Conservation (phyloP, 495 filamentous ascomycete species). For the Tetracladium marchalianum region DNA sequence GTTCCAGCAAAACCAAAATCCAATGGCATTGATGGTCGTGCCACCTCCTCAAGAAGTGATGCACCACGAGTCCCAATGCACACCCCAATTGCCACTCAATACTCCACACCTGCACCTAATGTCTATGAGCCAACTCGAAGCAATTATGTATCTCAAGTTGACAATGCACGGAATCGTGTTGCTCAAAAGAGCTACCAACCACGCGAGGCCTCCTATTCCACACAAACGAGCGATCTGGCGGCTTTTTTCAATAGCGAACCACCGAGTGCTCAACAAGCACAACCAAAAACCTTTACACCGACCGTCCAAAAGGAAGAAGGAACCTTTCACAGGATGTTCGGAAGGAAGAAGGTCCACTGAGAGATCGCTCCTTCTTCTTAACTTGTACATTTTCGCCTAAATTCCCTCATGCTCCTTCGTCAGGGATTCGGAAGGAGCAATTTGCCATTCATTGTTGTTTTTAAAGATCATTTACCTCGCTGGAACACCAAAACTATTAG, state of each 20-base stretch:
- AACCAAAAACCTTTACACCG: constrained; percentile 16
- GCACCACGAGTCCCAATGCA: constrained; percentile 8
- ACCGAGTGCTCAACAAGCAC: constrained; percentile 27
- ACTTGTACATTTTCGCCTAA: too few relatives aligned
- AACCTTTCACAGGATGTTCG: constrained; percentile 18
- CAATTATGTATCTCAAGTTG: constrained; percentile 22
- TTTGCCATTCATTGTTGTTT: too few relatives aligned
- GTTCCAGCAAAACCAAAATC: constrained; percentile 4
- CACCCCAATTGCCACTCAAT: constrained; percentile 19
- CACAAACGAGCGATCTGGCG: constrained; percentile 57
- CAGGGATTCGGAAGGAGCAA: too few relatives aligned
- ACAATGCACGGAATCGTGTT: constrained; percentile 23
- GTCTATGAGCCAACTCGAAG: constrained; percentile 20
- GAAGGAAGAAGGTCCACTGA: constrained; percentile 17
- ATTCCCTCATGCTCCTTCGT: too few relatives aligned
- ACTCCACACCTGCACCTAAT: constrained; percentile 8
- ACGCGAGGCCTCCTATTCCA: constrained; percentile 32
- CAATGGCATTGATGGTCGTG: neutral
- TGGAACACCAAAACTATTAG: too few relatives aligned
- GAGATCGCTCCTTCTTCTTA: too few relatives aligned
- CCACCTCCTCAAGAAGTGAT: neutral
- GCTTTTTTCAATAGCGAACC: constrained; percentile 71
- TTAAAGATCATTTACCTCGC: too few relatives aligned
- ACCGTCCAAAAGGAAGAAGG: constrained; percentile 17
- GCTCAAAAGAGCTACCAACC: constrained; percentile 44